Conservation (phyloP, 257 asterid species). For the Ilex aquifolium region DNA sequence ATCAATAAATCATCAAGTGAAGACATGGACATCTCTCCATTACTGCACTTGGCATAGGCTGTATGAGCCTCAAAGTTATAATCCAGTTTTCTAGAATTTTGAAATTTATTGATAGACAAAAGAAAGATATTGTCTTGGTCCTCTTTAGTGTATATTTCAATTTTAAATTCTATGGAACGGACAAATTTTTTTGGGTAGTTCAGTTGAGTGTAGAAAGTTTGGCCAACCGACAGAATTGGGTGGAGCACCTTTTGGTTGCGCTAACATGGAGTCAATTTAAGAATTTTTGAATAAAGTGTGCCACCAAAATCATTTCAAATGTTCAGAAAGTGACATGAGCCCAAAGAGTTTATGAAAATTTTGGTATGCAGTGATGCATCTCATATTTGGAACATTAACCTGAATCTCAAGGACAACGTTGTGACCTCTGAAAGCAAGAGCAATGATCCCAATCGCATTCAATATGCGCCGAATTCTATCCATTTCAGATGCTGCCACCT, state of each 20-base stretch:
- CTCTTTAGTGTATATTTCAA: neutral
- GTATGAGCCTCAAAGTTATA: neutral
- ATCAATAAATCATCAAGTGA: neutral
- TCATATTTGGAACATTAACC: conserved; percentile 16
- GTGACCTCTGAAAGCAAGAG: conserved; percentile 66
- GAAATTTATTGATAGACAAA: no score
- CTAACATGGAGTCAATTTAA: no score
- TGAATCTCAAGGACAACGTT: conserved; percentile 71
- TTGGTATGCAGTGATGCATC: no score
- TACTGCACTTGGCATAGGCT: neutral
- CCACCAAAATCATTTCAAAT: no score
- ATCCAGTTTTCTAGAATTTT: neutral
- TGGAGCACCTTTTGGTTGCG: no score
- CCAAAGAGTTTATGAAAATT: no score
- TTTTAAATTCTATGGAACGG: neutral
- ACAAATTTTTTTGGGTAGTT: neutral
- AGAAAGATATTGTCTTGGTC: neutral
- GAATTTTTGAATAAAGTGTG: no score
- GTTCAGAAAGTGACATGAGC: no score
- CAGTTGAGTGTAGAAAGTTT: no score
- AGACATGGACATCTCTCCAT: neutral
- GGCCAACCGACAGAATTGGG: no score
- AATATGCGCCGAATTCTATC: conserved; percentile 29
- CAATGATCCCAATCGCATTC: conserved; percentile 40
- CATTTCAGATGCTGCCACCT: neutral